Evolutionary conservation across 305 asterid species (phyloP).

Genomic region (Fraxinus dipetala): DNA sequence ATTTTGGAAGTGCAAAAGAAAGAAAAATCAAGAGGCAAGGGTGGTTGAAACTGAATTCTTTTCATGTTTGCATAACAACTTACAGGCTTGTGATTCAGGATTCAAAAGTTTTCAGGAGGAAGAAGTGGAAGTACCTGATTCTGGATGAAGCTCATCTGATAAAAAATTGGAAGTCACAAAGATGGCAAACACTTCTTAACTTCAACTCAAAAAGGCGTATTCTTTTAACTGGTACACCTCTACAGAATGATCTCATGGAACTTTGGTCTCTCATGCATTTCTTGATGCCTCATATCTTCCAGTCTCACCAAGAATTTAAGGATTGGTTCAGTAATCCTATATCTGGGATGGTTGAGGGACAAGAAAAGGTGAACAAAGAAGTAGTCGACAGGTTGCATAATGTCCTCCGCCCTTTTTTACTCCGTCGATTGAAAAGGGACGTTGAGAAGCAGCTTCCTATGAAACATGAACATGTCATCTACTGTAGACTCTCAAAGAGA

Average conservation of each 20-base stretch:
- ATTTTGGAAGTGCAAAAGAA: slow-evolving; percentile 99
- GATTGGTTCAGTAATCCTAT: slow-evolving; percentile 99
- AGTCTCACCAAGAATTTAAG: slow-evolving; percentile 99
- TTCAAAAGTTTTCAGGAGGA: slow-evolving; percentile 91
- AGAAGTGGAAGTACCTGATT: slow-evolving; percentile 98
- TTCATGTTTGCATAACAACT: slow-evolving; percentile 95
- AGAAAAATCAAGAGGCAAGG: slow-evolving; percentile 94
- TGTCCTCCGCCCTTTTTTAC: slow-evolving; percentile 97
- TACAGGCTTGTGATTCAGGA: slow-evolving; percentile 98
- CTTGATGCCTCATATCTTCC: slow-evolving; percentile 98
- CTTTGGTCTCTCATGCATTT: slow-evolving; percentile 99
- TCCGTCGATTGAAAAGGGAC: slow-evolving; percentile 94
- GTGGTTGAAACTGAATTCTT: slow-evolving; percentile 91
- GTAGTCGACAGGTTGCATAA: slow-evolving; percentile 97
- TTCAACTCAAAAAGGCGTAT: slow-evolving; percentile 98
- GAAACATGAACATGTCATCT: slow-evolving; percentile 88
- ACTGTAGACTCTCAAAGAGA: slow-evolving; percentile 94
- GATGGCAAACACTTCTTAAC: slow-evolving; percentile 99
- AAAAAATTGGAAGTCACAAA: slow-evolving; percentile 98
- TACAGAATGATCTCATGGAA: slow-evolving; percentile 99
- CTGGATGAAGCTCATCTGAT: slow-evolving; percentile 98
- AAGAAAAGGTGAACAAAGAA: slow-evolving; percentile 92
- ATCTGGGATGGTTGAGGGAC: slow-evolving; percentile 98
- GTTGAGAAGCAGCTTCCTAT: slow-evolving; percentile 97
- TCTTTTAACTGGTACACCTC: slow-evolving; percentile 95